phyloP scores from a whole-genome alignment of 2,329 filamentous ascomycete species.

The Piedraia hortae region DNA sequence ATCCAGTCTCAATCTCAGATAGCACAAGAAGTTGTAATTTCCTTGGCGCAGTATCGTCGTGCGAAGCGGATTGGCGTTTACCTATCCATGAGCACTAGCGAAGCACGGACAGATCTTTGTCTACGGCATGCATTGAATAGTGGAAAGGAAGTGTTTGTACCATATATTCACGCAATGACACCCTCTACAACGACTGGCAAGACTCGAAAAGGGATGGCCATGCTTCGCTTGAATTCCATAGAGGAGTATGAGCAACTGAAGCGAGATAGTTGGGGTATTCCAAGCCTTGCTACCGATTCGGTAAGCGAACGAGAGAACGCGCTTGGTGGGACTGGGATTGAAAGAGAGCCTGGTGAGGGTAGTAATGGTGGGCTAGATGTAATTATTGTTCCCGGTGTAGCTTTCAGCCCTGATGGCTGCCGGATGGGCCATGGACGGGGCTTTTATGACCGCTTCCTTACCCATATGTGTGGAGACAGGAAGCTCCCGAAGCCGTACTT shows the following conservation, averaged over 20 bases:
- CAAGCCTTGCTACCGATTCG: slow-evolving; percentile 43
- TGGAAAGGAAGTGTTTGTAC: slow-evolving; percentile 74
- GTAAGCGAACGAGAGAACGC: slow-evolving; percentile 42
- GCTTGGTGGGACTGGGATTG: slow-evolving; percentile 27
- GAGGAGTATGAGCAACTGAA: slow-evolving; percentile 52
- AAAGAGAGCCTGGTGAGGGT: background rate
- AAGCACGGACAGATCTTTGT: slow-evolving; percentile 61
- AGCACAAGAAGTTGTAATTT: slow-evolving; percentile 36
- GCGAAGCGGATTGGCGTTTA: slow-evolving; percentile 63
- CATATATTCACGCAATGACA: slow-evolving; percentile 31
- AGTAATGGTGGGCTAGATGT: slow-evolving; percentile 37
- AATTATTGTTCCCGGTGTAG: slow-evolving; percentile 76
- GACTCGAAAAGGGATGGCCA: slow-evolving; percentile 60
- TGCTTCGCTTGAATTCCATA: slow-evolving; percentile 51
- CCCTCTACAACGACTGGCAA: slow-evolving; percentile 1
- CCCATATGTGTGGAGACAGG: slow-evolving; percentile 27
- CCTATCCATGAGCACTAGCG: slow-evolving; percentile 69
- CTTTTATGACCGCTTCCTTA: slow-evolving; percentile 86
- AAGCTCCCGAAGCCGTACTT: slow-evolving; percentile 26
- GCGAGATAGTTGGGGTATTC: slow-evolving; percentile 78
- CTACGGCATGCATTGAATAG: slow-evolving; percentile 49
- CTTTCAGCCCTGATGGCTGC: slow-evolving; percentile 51
- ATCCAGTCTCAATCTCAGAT: slow-evolving; percentile 41
- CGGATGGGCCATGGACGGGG: slow-evolving; percentile 83
- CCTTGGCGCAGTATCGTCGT: too few species aligned